A percentile compares a stretch with the other conserved stretches of the same genome.
Evolutionary conservation across 2,329 filamentous ascomycete genomes (phyloP).

Genomic region (Didymella glomerata): DNA sequence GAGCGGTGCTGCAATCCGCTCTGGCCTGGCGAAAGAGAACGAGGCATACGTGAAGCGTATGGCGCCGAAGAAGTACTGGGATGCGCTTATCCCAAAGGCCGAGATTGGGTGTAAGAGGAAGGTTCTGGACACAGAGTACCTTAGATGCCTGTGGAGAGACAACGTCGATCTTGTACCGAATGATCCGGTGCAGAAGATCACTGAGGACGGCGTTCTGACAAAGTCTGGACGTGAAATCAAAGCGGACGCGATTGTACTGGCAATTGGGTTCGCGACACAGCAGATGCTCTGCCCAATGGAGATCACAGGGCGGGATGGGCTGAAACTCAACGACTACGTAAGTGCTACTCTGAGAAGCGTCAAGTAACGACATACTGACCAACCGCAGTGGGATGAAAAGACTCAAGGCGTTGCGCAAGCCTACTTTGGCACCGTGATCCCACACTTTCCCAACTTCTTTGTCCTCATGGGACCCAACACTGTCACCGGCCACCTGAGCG

Average conservation of each 20-base stretch:
- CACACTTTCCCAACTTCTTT: constrained; percentile 41
- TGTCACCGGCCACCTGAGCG: constrained; percentile 59
- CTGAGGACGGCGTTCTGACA: constrained; percentile 51
- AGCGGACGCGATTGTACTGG: constrained; percentile 60
- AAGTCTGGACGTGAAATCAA: constrained; percentile 49
- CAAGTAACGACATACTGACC: constrained; percentile 7
- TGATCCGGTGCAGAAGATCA: constrained; percentile 54
- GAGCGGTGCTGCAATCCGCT: constrained; percentile 49
- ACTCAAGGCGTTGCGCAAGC: constrained; percentile 52
- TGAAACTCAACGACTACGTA: constrained; percentile 51
- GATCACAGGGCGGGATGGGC: constrained; percentile 55
- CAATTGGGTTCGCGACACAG: constrained; percentile 60
- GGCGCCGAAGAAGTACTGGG: constrained; percentile 57
- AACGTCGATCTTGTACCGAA: constrained; percentile 55
- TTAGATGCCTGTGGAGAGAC: constrained; percentile 53
- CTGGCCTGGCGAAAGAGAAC: constrained; percentile 50
- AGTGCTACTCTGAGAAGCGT: constrained; percentile 7
- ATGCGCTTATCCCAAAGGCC: constrained; percentile 54
- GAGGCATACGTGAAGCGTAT: constrained; percentile 55
- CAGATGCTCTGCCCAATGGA: constrained; percentile 59
- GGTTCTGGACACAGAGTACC: constrained; percentile 59
- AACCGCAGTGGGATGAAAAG: constrained; percentile 50
- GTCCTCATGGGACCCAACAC: constrained; percentile 50
- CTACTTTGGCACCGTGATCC: constrained; percentile 61
- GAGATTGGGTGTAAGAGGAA: constrained; percentile 61